Conservation (phyloP, 176 grass and related monocot genomes). For the Avena sativa region DNA sequence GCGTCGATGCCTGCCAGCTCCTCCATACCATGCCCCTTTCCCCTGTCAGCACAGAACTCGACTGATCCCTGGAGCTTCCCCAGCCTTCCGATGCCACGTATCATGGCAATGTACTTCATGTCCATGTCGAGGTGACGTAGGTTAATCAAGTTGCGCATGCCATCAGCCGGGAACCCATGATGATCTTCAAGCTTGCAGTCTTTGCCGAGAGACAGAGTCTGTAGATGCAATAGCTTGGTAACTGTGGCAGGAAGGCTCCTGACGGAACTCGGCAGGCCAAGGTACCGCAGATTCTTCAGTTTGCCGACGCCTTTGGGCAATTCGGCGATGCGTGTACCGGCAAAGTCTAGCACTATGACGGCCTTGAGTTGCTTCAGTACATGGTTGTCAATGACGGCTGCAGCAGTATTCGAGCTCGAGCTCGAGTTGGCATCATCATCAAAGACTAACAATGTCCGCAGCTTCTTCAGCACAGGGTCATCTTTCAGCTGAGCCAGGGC, state of each 20-base stretch:
- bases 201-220: not conserved
- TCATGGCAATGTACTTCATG: not conserved
- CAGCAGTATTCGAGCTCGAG: not conserved
- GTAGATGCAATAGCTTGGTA: not conserved
- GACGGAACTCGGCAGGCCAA: not conserved
- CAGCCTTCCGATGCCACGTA: not conserved
- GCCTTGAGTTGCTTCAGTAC: not conserved
- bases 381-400: not conserved
- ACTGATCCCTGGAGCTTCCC: not conserved
- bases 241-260: not conserved
- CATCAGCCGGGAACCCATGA: not conserved
- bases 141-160: not conserved
- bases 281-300: not conserved
- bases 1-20: not conserved
- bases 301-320: not conserved
- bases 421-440: not conserved
- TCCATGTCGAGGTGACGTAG: not conserved
- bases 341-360: not conserved
- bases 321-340: not conserved
- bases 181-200: not conserved
- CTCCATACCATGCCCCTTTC: not conserved
- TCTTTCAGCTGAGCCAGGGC: not conserved
- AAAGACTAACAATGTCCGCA: not conserved
- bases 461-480: not conserved
- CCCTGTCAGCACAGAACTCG: not conserved